A percentile compares a stretch with the other conserved stretches of the same genome.
Evolutionary conservation across 805 yeast species (phyloP).

Genomic region (Ogataea philodendri): DNA sequence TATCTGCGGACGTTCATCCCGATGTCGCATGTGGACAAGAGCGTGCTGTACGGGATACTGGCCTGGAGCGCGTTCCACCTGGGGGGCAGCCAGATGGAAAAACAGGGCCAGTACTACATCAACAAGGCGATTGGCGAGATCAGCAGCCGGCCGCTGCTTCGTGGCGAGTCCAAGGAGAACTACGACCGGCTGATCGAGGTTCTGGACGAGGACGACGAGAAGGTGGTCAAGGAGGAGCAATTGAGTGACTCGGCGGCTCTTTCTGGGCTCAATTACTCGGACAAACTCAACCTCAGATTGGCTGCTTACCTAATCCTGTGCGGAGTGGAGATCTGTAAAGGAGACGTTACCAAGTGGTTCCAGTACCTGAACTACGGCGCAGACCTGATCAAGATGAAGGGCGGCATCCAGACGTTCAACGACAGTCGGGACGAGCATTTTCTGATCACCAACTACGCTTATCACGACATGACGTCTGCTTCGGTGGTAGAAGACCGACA

Average conservation of each 20-base stretch:
- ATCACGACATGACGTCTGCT: constrained; percentile 72
- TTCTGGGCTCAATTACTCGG: constrained; percentile 28
- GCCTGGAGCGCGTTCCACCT: constrained; percentile 58
- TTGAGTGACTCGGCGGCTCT: constrained; percentile 10
- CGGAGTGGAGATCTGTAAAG: constrained; percentile 81
- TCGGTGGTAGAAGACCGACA: constrained; percentile 57
- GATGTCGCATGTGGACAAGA: constrained; percentile 49
- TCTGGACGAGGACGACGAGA: constrained; percentile 30
- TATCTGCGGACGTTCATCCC: constrained; percentile 54
- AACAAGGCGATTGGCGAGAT: constrained; percentile 46
- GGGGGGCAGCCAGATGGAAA: constrained; percentile 41
- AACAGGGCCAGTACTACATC: constrained; percentile 49
- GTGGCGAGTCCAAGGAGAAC: constrained; percentile 22
- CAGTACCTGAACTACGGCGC: constrained; percentile 65
- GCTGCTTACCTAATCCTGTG: constrained; percentile 68
- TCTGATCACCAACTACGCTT: constrained; percentile 74
- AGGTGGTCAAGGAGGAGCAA: constrained; percentile 11
- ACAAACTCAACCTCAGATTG: constrained; percentile 43
- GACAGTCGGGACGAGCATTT: constrained; percentile 62
- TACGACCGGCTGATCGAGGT: constrained; percentile 26
- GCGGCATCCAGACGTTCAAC: constrained; percentile 56
- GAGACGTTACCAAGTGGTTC: constrained; percentile 78
- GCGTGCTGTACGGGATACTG: constrained; percentile 49
- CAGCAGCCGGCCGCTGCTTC: constrained; percentile 30
- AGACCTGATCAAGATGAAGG: constrained; percentile 54